These are phyloP conservation scores for Austroboletus novae-zelandiae DNA, from an alignment of 1,284 basidiomycete species.

Conservation along the genomic window DNA sequence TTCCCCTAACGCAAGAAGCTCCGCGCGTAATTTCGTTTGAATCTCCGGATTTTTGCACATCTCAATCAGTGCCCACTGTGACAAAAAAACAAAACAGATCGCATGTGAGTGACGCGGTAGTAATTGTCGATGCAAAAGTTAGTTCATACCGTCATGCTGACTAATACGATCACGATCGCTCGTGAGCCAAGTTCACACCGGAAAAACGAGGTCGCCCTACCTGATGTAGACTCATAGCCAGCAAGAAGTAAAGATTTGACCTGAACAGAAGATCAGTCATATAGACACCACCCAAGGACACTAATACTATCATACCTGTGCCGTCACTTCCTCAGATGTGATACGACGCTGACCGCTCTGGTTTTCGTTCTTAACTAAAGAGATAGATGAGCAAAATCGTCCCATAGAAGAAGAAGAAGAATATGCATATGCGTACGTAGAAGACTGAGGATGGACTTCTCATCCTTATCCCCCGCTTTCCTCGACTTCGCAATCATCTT, in stretches of 20 bases:
- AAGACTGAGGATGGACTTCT: slow-evolving; percentile 48
- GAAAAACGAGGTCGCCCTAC: slow-evolving; percentile 11
- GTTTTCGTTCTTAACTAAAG: slow-evolving; percentile 18
- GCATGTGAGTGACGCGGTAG: background rate
- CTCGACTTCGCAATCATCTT: slow-evolving; percentile 44
- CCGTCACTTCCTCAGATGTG: slow-evolving; percentile 21
- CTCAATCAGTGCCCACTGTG: slow-evolving; percentile 33
- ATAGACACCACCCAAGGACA: background rate
- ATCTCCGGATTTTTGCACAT: slow-evolving; percentile 20
- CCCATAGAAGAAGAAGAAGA: background rate
- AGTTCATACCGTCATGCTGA: slow-evolving; percentile 22
- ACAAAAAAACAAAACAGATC: background rate
- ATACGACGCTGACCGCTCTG: slow-evolving; percentile 7
- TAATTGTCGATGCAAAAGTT: too few species aligned
- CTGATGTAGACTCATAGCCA: slow-evolving; percentile 31
- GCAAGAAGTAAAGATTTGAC: slow-evolving; percentile 29
- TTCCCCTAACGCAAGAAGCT: slow-evolving; percentile 21
- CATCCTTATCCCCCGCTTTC: slow-evolving; percentile 36
- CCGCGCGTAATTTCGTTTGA: slow-evolving; percentile 28
- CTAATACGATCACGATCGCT: slow-evolving; percentile 4
- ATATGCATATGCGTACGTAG: slow-evolving; percentile 21
- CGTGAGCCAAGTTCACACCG: background rate
- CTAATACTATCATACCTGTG: slow-evolving; percentile 13
- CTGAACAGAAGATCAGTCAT: slow-evolving; percentile 8
- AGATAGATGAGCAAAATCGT: background rate